Conservation (phyloP, 1,284 basidiomycete species). For the Earliella scabrosa region DNA sequence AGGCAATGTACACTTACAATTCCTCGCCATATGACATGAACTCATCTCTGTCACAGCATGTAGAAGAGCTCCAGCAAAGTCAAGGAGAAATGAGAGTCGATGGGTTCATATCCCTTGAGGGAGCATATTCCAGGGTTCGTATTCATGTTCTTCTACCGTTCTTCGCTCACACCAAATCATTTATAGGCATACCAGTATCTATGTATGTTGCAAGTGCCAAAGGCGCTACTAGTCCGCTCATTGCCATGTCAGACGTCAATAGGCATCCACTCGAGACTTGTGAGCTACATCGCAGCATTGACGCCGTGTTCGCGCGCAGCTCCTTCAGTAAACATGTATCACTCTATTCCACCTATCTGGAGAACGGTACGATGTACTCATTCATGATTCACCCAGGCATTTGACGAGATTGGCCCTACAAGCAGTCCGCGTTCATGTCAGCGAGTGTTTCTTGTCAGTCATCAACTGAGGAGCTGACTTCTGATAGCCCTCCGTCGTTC, state of each 20-base stretch:
- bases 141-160: background rate
- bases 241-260: slow-evolving; percentile 70
- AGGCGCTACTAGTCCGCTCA: background rate
- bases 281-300: slow-evolving; percentile 74
- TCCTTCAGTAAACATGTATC: slow-evolving; percentile 71
- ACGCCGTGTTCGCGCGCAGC: slow-evolving; percentile 67
- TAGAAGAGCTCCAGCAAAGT: slow-evolving; percentile 63
- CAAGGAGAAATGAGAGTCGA: slow-evolving; percentile 60
- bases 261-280: slow-evolving; percentile 70
- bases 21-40: background rate
- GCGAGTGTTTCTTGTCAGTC: slow-evolving; percentile 14
- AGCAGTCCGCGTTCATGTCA: slow-evolving; percentile 49
- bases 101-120: slow-evolving; percentile 83
- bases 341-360: background rate
- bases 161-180: background rate
- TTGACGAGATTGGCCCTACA: slow-evolving; percentile 62
- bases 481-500: slow-evolving; percentile 61
- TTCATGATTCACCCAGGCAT: slow-evolving; percentile 54
- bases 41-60: slow-evolving; percentile 46
- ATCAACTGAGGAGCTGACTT: background rate
- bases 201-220: slow-evolving; percentile 53
- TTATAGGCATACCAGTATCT: slow-evolving; percentile 79
- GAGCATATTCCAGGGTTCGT: slow-evolving; percentile 70
- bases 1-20: slow-evolving; percentile 26
- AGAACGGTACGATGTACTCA: too few relatives aligned